Conservation (phyloP, 345 rosid species). For the Balakata baccata region DNA sequence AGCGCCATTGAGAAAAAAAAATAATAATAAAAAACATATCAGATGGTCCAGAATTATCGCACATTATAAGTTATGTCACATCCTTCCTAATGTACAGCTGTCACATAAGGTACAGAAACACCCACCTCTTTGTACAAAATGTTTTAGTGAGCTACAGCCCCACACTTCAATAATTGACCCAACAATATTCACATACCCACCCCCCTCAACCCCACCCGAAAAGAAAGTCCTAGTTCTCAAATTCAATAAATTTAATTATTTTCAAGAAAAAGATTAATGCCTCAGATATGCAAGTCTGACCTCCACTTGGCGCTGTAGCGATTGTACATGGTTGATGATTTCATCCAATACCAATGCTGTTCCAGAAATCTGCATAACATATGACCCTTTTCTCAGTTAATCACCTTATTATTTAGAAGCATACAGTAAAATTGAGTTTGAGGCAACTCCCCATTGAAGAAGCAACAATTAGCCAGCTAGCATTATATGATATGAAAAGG, state of each 20-base stretch:
- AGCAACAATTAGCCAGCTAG: background rate
- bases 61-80: background rate
- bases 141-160: background rate
- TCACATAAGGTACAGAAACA: background rate
- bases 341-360: slow-evolving; percentile 93
- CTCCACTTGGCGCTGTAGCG: slow-evolving; percentile 94
- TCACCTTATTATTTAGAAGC: background rate
- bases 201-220: background rate
- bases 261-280: background rate
- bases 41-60: background rate
- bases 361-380: slow-evolving; percentile 69
- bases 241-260: background rate
- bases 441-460: background rate
- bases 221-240: background rate
- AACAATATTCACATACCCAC: background rate
- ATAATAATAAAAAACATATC: background rate
- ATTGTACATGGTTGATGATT: slow-evolving; percentile 93
- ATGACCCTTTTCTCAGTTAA: background rate
- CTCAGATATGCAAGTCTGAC: slow-evolving; percentile 42
- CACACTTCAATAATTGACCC: background rate
- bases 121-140: background rate
- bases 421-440: background rate
- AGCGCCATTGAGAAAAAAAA: background rate
- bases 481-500: background rate
- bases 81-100: slow-evolving; percentile 2